A percentile compares a stretch with the other conserved stretches of the same genome.
phyloP scores from a whole-genome alignment of 805 yeast species.

The Candida odintsovae region DNA sequence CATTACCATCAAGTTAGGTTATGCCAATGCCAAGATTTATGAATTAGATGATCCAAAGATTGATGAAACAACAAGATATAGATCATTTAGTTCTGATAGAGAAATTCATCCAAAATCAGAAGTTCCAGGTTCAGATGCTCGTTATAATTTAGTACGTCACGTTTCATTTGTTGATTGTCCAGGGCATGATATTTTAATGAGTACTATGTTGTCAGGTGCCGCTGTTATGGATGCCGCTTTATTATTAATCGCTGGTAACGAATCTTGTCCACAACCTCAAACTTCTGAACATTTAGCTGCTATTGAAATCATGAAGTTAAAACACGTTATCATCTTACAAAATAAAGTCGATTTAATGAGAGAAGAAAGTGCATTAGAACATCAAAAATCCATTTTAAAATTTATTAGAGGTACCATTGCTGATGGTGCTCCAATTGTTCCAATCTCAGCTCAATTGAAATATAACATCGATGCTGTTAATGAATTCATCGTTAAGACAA shows the following conservation, averaged over 20 bases:
- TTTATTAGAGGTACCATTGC: constrained; percentile 98
- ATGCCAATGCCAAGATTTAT: constrained; percentile 98
- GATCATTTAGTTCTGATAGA: constrained; percentile 89
- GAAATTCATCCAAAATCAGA: constrained; percentile 93
- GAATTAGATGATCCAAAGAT: constrained; percentile 81
- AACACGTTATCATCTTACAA: constrained; percentile 93
- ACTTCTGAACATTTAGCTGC: constrained; percentile 99
- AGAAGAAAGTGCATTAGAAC: constrained; percentile 94
- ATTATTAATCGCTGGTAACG: constrained; percentile 94
- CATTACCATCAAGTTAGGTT: constrained; percentile 96
- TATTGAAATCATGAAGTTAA: constrained; percentile 96
- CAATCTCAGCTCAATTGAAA: constrained; percentile 97
- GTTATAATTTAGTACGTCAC: constrained; percentile 88
- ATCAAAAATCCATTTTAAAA: constrained; percentile 84
- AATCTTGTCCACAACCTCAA: constrained; percentile 99
- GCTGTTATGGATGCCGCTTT: constrained; percentile 99
- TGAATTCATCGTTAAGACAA: constrained; percentile 88
- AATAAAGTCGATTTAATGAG: constrained; percentile 98
- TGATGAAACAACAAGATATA: constrained; percentile 93
- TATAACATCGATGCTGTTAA: constrained; percentile 98
- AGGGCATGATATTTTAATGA: constrained; percentile 99
- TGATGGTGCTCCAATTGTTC: constrained; percentile 98
- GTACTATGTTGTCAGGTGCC: constrained; percentile 99
- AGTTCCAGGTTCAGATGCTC: constrained; percentile 81
- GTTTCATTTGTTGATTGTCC: constrained; percentile 99